Percentiles rank a stretch among this genome's conserved stretches.
Conservation (phyloP, 495 filamentous ascomycete species). For the Gamarada debralockiae region DNA sequence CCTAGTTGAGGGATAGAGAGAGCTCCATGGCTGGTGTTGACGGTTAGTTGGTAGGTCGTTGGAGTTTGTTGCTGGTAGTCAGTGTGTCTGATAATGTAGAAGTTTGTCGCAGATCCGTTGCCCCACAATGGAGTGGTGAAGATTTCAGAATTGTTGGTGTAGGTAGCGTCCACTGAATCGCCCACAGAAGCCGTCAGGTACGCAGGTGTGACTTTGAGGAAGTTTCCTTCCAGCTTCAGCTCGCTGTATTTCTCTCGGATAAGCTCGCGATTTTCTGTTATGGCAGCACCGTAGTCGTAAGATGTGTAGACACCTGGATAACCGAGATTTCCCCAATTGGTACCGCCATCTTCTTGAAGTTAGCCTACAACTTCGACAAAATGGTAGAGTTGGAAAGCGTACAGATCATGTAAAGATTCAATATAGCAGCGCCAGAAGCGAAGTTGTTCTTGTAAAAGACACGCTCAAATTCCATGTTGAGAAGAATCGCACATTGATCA, state of each 20-base stretch:
- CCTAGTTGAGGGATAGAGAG: constrained; percentile 62
- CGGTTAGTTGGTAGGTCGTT: constrained; percentile 55
- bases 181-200: constrained; percentile 44
- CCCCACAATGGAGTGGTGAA: constrained; percentile 57
- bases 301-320: constrained; percentile 60
- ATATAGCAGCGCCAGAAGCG: constrained; percentile 54
- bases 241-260: constrained; percentile 76
- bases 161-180: constrained; percentile 41
- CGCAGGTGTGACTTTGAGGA: constrained; percentile 62
- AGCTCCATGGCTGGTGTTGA: constrained; percentile 57
- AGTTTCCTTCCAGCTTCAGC: constrained; percentile 69
- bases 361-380: constrained; percentile 14
- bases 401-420: constrained; percentile 68
- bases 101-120: constrained; percentile 47
- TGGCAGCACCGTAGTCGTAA: constrained; percentile 62
- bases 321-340: constrained; percentile 80
- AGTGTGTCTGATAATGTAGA: constrained; percentile 62
- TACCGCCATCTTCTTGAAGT: constrained; percentile 30
- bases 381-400: not conserved
- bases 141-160: constrained; percentile 34
- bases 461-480: constrained; percentile 68
- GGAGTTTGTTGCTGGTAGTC: constrained; percentile 53
- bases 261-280: constrained; percentile 63
- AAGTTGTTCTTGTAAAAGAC: constrained; percentile 82
- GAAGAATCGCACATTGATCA: constrained; percentile 54